A percentile compares a stretch with the other conserved stretches of the same genome.
phyloP scores from a whole-genome alignment of 805 yeast genomes.

The Candida boleticola region DNA sequence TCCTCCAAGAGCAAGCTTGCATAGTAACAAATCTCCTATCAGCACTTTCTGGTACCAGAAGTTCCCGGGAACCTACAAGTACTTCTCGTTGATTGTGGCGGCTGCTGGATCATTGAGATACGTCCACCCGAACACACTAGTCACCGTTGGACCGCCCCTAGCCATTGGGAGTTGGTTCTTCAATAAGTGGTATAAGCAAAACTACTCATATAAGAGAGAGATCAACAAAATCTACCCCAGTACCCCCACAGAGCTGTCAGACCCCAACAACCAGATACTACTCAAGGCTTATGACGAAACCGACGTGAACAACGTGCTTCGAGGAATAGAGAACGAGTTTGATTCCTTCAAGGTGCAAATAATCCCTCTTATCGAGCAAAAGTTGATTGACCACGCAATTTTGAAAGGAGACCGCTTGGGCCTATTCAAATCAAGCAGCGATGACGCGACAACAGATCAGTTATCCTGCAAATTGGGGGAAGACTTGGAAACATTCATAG shows the following conservation, averaged over 20 bases:
- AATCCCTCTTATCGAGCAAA: constrained; percentile 20
- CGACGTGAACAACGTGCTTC: constrained; percentile 24
- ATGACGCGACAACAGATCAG: constrained; percentile 28
- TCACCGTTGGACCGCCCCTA: constrained; percentile 38
- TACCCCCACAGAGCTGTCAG: neutral
- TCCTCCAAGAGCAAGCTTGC: constrained; percentile 35
- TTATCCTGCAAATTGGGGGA: constrained; percentile 21
- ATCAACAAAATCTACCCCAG: constrained; percentile 12
- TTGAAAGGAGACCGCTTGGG: constrained; percentile 8
- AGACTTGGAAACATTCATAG: constrained; percentile 26
- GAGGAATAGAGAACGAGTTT: constrained; percentile 37
- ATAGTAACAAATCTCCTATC: constrained; percentile 21
- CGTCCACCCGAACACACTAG: constrained; percentile 33
- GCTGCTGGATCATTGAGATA: constrained; percentile 29
- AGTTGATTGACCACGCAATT: constrained; percentile 27
- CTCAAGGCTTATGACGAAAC: constrained; percentile 33
- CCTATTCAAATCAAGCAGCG: constrained; percentile 10
- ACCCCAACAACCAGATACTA: constrained; percentile 11
- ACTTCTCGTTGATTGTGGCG: constrained; percentile 22
- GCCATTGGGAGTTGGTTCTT: constrained; percentile 25
- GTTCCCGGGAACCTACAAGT: constrained; percentile 27
- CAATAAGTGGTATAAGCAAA: constrained; percentile 10
- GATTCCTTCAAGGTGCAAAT: constrained; percentile 33
- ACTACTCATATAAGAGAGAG: constrained; percentile 13
- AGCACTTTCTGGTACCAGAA: constrained; percentile 22